Conservation (phyloP, 768 basidiomycete genomes). For the Lentinus tigrinus region DNA sequence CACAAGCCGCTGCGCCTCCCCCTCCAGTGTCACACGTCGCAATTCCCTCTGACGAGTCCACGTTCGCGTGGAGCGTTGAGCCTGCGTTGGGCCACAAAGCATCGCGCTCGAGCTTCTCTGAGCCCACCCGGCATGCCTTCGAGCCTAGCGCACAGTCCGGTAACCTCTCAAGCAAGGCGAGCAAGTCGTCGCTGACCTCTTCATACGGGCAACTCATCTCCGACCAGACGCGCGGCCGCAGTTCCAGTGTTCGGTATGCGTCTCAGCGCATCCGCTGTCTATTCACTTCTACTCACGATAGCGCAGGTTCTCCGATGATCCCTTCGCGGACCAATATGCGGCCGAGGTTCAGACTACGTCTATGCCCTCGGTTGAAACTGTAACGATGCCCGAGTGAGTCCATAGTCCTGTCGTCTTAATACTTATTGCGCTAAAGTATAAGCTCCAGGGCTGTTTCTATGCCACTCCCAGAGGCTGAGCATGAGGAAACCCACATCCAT, state of each 20-base stretch:
- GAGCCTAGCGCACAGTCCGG: constrained; percentile 3
- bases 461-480: background rate
- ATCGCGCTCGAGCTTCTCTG: constrained; percentile 11
- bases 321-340: constrained; percentile 26
- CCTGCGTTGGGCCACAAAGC: constrained; percentile 10
- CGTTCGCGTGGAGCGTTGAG: constrained; percentile 26
- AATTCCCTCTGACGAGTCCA: constrained; percentile 21
- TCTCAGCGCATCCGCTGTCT: background rate
- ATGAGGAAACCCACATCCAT: constrained; percentile 4
- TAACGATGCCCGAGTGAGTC: constrained; percentile 35
- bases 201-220: constrained; percentile 26
- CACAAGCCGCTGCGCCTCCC: constrained; percentile 13
- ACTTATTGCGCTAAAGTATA: background rate
- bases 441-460: background rate
- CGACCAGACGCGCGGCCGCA: constrained; percentile 24
- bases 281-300: background rate
- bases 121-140: background rate
- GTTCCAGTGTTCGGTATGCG: constrained; percentile 27
- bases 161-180: constrained; percentile 19
- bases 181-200: constrained; percentile 26
- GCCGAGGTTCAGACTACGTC: constrained; percentile 2
- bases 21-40: constrained; percentile 21
- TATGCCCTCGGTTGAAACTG: background rate
- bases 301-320: constrained; percentile 18
- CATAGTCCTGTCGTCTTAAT: too few species aligned